A percentile compares a stretch with the other conserved stretches of the same genome.
Conservation (phyloP, 2,329 filamentous ascomycete species). For the Ascochyta pisi region DNA sequence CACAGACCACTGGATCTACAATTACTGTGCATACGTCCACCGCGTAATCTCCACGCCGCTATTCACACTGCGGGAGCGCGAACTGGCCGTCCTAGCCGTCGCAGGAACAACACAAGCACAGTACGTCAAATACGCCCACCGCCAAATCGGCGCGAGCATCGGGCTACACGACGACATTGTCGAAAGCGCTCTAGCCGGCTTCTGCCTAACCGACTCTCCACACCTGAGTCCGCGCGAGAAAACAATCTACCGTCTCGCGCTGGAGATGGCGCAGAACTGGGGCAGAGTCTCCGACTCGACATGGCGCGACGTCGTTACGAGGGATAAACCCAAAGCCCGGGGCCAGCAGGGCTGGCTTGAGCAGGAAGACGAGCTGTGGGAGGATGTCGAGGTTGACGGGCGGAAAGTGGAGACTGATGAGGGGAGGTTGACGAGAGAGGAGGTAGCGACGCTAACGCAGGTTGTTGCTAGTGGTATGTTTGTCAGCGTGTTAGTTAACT, state of each 20-base stretch:
- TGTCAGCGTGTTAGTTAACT: conserved; percentile 11
- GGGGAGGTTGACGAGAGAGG: background rate
- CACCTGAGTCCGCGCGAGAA: background rate
- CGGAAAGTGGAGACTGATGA: background rate
- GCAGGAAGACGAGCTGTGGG: background rate
- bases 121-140: conserved; percentile 2
- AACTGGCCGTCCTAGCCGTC: conserved; percentile 1
- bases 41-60: background rate
- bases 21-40: conserved; percentile 13
- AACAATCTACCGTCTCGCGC: conserved; percentile 1
- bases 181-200: background rate
- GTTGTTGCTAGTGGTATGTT: conserved; percentile 9
- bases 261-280: conserved; percentile 7
- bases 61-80: conserved; percentile 4
- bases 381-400: background rate
- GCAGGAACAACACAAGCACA: background rate
- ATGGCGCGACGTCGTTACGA: conserved; percentile 1
- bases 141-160: background rate
- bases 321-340: background rate
- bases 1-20: conserved; percentile 5
- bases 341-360: conserved; percentile 10
- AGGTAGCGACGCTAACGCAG: conserved; percentile 10
- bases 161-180: background rate
- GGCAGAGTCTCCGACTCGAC: conserved; percentile 1
- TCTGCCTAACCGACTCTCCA: too few relatives aligned